These are phyloP conservation scores for Mycotypha africana DNA, from an alignment of 371 early-diverging fungal species.

Conservation along the genomic window DNA sequence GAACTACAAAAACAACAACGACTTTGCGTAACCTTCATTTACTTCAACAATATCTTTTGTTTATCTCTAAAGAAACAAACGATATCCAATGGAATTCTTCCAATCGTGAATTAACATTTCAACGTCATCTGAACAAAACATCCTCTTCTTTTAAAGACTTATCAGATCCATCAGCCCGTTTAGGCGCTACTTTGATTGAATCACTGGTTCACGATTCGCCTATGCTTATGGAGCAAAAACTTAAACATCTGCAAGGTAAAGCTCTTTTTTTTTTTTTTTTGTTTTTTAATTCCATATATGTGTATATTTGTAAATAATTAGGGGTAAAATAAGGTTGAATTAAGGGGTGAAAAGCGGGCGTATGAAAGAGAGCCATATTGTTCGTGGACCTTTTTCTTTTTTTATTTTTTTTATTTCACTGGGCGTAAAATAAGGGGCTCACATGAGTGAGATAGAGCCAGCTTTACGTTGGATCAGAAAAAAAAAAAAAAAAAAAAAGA, in stretches of 20 bases:
- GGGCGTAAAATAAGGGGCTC: too few relatives aligned
- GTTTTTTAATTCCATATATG: too few relatives aligned
- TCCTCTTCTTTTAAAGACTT: too few relatives aligned
- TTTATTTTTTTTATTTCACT: too few relatives aligned
- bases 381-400: background rate
- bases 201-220: conserved; percentile 14
- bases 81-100: background rate
- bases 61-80: conserved; percentile 25
- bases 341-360: background rate
- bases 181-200: conserved; percentile 22
- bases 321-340: background rate
- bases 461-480: too few relatives aligned
- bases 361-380: background rate
- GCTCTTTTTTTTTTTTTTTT: too few relatives aligned
- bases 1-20: conserved; percentile 1
- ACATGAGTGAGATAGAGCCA: too few relatives aligned
- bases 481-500: too few relatives aligned
- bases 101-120: background rate
- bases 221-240: background rate
- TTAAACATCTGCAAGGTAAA: background rate
- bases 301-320: too few relatives aligned
- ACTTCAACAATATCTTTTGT: conserved; percentile 30
- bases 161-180: background rate
- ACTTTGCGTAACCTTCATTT: conserved; percentile 22
- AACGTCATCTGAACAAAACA: too few relatives aligned